Evolutionary conservation across 257 asterid species (phyloP).

Genomic region (Handroanthus guayacan): DNA sequence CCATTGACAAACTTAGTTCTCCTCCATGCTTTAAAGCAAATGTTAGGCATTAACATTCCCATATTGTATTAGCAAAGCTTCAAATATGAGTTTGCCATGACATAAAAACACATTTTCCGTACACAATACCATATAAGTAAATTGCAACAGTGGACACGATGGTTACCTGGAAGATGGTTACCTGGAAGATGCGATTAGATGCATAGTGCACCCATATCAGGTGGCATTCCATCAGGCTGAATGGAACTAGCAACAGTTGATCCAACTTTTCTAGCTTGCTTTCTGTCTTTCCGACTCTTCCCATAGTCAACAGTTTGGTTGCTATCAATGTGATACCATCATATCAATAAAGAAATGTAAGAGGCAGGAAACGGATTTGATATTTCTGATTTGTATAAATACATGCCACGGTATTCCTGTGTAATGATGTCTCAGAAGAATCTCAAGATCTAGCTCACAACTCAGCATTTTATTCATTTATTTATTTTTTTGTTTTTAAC

Average conservation of each 20-base stretch:
- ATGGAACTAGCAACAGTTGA: constrained; percentile 45
- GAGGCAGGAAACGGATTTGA: neutral
- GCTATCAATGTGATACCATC: constrained; percentile 41
- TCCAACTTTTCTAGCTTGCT: constrained; percentile 63
- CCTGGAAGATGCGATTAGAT: constrained; percentile 55
- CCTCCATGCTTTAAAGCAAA: too few species aligned
- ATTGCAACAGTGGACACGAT: constrained; percentile 28
- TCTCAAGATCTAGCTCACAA: neutral
- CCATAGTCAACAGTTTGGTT: constrained; percentile 64
- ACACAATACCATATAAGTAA: neutral
- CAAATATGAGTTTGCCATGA: neutral
- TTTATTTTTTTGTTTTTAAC: neutral
- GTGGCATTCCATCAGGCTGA: constrained; percentile 71
- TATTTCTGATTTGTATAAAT: constrained; percentile 1
- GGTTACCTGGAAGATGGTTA: constrained; percentile 37
- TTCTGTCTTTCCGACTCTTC: constrained; percentile 69
- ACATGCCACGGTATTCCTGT: constrained; percentile 19
- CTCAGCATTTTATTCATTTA: neutral
- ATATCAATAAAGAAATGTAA: constrained; percentile 17
- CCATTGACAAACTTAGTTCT: too few species aligned
- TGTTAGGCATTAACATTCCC: neutral
- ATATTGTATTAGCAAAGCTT: neutral
- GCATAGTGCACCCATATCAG: constrained; percentile 89
- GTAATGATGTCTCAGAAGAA: constrained; percentile 7
- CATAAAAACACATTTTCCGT: neutral